Evolutionary conservation across 352 stramenopile species (phyloP), one percentile per base, ranked within the genome.

Genomic region (Phytophthora litchii): DNA sequence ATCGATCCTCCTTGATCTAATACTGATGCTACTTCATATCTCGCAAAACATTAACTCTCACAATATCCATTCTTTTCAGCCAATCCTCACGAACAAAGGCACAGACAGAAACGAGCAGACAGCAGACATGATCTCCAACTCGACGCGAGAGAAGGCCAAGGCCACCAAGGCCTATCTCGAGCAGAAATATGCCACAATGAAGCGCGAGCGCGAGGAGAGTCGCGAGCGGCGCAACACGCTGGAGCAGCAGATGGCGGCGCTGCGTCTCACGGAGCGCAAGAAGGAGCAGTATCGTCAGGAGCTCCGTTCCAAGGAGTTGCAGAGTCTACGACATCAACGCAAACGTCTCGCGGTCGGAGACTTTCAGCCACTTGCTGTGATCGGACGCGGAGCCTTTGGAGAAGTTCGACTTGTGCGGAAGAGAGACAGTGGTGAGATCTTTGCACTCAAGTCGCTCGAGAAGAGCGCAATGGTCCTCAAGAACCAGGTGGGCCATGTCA

Each of bases 341-440:
- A 92, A 95, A 63, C 80, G 83, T 5, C 70, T 95, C 10, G 77
- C 70, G 3, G 84, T 93, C 1, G 52, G 95, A 31, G 98, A 99
- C 74, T 99, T 99, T 72, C 88, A 99, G 59, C 94, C 90, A 25
- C 77, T 99, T 1, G 91, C 91, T 1, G 91, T 99, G 3, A 98
- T 99, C 71, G 97, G 97, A 4, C 74, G 97, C 21, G 98, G 98
- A n/a, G 97, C 97, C 11, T 99, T 99, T 70, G 98, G 98, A 23
- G 97, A 99, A 67, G 98, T 99, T 27, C 83, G 85, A 10, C 79
- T 95, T 14, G 87, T 94, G 50, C 80, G 85, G 36, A 91, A 95
- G 70, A 74, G 82, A 43, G 83, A 96, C 60, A 80, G 76, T 25
- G 88, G 86, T 47, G 84, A 95, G 46, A 83, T 97, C 29, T 97